Evolutionary conservation across 306 rosid genomes (phyloP), one percentile per base, ranked within the genome.

Genomic region (Senna tora): DNA sequence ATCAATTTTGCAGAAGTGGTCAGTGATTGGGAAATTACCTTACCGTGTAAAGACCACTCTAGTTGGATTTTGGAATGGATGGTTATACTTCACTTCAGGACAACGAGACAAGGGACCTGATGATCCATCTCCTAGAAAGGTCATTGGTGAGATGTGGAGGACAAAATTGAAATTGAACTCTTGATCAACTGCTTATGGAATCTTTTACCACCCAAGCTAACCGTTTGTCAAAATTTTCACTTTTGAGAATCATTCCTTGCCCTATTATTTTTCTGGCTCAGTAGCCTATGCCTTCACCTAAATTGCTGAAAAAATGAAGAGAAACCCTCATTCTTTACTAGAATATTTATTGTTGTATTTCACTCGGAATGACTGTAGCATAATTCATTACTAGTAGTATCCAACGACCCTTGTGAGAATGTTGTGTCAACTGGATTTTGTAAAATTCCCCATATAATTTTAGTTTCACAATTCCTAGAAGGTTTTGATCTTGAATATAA

Each of bases 21-120:
- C 94, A 7, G 95, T 91, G 72, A 65, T 89, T 39, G 98, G 98
- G 64, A 91, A 86, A 59, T 83, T 91, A 65, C 98, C 97, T 45
- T 93, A 72, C 83, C 87, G 98, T 11, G 97, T 93, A 65, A 93
- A 93, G 80, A 93, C 98, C 25, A 91, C 94, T 0, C 69, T 93
- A 7, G 96, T 86, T 22, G 96, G 97, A 63, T 90, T 82, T 82
- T 89, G 96, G 96, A 60, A 93, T 45, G 97, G 98, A 41, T 91
- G 94, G 90, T 67, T 89, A 80, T 91, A 91, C 76, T 93, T 93
- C 87, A 91, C 98, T 55, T 93, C 97, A 2, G 97, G 97, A 68
- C 98, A 93, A 75, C 72, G 92, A 69, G 97, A 93, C 84, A 93
- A 89, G 63, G 94, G 94, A 41, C 91, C 96, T 0, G 84, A 84